Percentiles rank a stretch among this genome's conserved stretches.
phyloP scores from a whole-genome alignment of 2,329 filamentous ascomycete genomes.

The Aschersonia sp. region DNA sequence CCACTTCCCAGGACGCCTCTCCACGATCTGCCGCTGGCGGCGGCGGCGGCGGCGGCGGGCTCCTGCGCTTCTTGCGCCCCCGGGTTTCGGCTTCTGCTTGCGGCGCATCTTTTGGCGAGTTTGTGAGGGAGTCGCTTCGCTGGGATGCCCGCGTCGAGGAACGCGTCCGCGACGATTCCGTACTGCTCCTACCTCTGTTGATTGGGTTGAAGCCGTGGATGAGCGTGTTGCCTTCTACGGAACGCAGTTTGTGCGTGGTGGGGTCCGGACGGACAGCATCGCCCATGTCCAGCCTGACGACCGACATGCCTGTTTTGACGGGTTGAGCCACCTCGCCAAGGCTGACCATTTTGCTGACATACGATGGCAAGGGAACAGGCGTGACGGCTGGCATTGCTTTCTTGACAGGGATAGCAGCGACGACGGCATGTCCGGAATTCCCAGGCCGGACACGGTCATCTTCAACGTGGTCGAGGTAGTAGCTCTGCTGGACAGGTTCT shows the following conservation, averaged over 20 bases:
- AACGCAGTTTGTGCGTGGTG: neutral
- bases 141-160: neutral
- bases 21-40: conserved; percentile 1
- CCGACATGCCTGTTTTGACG: neutral
- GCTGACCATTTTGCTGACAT: neutral
- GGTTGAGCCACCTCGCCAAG: neutral
- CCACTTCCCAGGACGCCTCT: conserved; percentile 25
- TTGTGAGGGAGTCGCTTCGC: neutral
- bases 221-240: conserved; percentile 1
- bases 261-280: neutral
- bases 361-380: conserved; percentile 3
- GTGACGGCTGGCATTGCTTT: neutral
- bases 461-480: neutral
- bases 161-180: neutral
- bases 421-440: too few relatives aligned
- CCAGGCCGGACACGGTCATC: neutral
- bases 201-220: neutral
- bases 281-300: neutral
- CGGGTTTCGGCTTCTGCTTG: neutral
- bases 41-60: neutral
- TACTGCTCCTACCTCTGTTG: neutral
- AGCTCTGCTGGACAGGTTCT: conserved; percentile 1
- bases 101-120: conserved; percentile 1
- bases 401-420: neutral
- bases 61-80: conserved; percentile 1